Percentiles rank a stretch among this genome's conserved stretches.
These are phyloP conservation scores for Tolypocladium nubicola DNA, from an alignment of 2,329 filamentous ascomycete genomes.

Conservation along the genomic window DNA sequence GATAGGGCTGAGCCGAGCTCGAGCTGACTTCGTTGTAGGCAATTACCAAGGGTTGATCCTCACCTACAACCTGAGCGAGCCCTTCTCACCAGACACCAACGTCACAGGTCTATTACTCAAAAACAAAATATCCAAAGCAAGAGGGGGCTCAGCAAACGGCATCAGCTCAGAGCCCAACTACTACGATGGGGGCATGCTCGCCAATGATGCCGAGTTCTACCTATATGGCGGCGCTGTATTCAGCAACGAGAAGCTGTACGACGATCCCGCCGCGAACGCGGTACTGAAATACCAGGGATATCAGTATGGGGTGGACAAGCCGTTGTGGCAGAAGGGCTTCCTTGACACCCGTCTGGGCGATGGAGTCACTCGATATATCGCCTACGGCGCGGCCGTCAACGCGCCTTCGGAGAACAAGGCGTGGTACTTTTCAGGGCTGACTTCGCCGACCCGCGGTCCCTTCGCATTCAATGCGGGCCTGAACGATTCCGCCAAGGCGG, in stretches of 20 bases:
- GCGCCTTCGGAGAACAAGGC: conserved; percentile 61
- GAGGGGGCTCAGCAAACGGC: conserved; percentile 33
- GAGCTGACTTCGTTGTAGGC: conserved; percentile 22
- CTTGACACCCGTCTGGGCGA: conserved; percentile 26
- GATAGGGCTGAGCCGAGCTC: not conserved
- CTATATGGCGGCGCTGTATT: conserved; percentile 50
- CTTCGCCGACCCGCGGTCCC: conserved; percentile 34
- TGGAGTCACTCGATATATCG: conserved; percentile 48
- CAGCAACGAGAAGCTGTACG: conserved; percentile 19
- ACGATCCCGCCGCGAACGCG: conserved; percentile 28
- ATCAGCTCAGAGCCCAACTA: conserved; percentile 47
- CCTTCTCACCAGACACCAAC: conserved; percentile 43
- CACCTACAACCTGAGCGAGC: conserved; percentile 44
- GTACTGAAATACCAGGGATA: conserved; percentile 42
- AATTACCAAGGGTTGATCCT: conserved; percentile 44
- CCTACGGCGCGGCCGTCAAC: conserved; percentile 52
- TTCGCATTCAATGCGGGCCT: conserved; percentile 27
- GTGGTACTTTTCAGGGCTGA: conserved; percentile 60
- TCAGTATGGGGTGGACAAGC: conserved; percentile 35
- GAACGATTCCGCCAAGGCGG: conserved; percentile 25
- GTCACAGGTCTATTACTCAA: conserved; percentile 37
- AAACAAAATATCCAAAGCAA: conserved; percentile 33
- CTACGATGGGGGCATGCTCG: conserved; percentile 52
- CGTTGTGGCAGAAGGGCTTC: conserved; percentile 33
- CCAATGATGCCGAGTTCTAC: conserved; percentile 52